Base-by-base conservation (phyloP, 2,329 filamentous ascomycete genomes). In the Xylariaceae sp. region DNA sequence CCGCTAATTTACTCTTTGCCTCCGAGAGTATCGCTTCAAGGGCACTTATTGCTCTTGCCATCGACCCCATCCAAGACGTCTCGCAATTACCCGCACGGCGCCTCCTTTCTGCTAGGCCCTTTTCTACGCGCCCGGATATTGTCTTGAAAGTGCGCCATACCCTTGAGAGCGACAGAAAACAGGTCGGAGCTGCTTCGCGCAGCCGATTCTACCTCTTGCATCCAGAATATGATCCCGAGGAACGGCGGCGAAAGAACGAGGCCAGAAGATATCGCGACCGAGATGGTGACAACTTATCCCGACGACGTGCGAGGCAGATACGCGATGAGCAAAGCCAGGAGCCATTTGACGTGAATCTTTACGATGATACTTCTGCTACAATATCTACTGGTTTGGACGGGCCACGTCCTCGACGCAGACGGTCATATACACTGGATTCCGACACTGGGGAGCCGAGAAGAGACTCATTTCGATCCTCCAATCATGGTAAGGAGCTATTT, bases 191-290 rank as follows among this genome's bases (percentile, higher is more conserved):
- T 1, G 84, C 91, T 9, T 82, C 88, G 44, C 82, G 89, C 57
- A 97, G 93, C 73, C 83, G 91, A 10, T 97, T 95, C 75, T 99
- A 99, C 70, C 84, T 97, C 29, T 81, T 94, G 65, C 90, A 97
- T 64, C 93, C 93, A 1, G 90, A 96, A 64, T 85, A 92, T 68
- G 92, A 96, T 65, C 91, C 88, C 2, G 86, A 87, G 62, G 91
- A 90, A 73, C 82, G 84, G 46, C 77, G 85, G 58, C 81, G 86
- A 54, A 79, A 77, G 53, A 78, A 82, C 44, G 79, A 82, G 33
- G 71, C 76, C 52, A 77, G 79, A 52, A 81, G 78, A 67, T 90
- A 87, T 67, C 83, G 85, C 59, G 84, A 86, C 21, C 78, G 84
- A 20, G 83, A 79, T 29, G 67, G 66, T 3, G 67, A 67, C 27